These are phyloP conservation scores for Somion occarium DNA, from an alignment of 1,284 basidiomycete species.

Conservation along the genomic window DNA sequence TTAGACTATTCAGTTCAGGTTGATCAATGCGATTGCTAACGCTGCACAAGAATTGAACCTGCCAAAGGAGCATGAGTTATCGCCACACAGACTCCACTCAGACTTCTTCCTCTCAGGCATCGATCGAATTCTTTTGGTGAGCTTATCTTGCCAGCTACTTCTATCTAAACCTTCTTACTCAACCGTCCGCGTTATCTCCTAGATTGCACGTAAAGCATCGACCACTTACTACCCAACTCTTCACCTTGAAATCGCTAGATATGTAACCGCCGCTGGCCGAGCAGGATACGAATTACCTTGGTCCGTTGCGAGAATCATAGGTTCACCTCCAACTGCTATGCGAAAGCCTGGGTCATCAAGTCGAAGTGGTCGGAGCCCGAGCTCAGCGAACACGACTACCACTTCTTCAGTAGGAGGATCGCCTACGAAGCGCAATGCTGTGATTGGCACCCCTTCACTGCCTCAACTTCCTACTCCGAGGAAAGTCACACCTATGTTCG, in stretches of 20 bases:
- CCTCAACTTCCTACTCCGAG: slow-evolving; percentile 16
- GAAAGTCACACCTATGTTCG: slow-evolving; percentile 22
- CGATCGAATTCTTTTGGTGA: slow-evolving; percentile 74
- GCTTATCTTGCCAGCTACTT: slow-evolving; percentile 13
- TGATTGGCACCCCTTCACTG: neutral
- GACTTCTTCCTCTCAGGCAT: slow-evolving; percentile 87
- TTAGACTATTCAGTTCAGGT: slow-evolving; percentile 80
- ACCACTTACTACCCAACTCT: slow-evolving; percentile 89
- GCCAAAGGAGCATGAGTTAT: slow-evolving; percentile 63
- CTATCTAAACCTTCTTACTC: neutral
- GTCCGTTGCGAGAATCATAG: slow-evolving; percentile 66
- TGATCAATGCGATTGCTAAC: slow-evolving; percentile 75
- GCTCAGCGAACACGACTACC: neutral
- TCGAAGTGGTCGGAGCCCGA: slow-evolving; percentile 1
- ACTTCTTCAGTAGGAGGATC: slow-evolving; percentile 8
- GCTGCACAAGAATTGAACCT: slow-evolving; percentile 59
- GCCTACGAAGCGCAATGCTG: slow-evolving; percentile 9
- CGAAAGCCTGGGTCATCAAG: slow-evolving; percentile 31
- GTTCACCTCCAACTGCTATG: slow-evolving; percentile 57
- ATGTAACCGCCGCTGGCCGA: slow-evolving; percentile 59
- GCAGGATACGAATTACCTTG: slow-evolving; percentile 76
- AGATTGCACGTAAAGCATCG: slow-evolving; percentile 92
- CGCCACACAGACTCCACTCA: slow-evolving; percentile 74
- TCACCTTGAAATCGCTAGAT: slow-evolving; percentile 87
- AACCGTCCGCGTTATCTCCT: slow-evolving; percentile 3